Conservation (phyloP, 2,329 filamentous ascomycete species). For the Botryotinia narcissicola region DNA sequence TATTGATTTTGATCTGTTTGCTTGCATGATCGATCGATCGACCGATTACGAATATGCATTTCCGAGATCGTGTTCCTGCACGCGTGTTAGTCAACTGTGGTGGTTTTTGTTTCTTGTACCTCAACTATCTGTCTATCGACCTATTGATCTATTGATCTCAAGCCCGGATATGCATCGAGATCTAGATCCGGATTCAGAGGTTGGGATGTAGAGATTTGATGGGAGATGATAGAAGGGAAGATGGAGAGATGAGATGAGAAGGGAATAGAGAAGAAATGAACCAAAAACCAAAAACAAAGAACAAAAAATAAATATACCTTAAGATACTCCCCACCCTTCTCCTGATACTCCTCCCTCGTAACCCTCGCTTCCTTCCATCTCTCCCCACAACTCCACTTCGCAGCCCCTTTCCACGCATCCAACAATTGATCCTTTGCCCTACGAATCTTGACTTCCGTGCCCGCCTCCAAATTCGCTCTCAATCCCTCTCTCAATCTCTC, state of each 20-base stretch:
- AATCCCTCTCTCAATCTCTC: conserved; percentile 74
- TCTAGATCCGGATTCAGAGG: background rate
- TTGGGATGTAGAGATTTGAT: background rate
- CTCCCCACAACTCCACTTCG: conserved; percentile 68
- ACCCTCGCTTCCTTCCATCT: conserved; percentile 65
- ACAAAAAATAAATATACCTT: conserved; percentile 53
- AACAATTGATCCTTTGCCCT: conserved; percentile 72
- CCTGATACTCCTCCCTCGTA: conserved; percentile 77
- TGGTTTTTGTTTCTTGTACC: background rate
- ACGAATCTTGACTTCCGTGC: conserved; percentile 42
- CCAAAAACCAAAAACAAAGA: background rate
- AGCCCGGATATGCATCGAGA: background rate
- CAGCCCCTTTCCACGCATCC: conserved; percentile 93
- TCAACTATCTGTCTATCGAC: background rate
- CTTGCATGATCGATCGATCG: too few relatives aligned
- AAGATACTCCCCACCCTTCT: conserved; percentile 92
- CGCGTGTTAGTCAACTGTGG: conserved; percentile 9
- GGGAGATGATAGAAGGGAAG: background rate
- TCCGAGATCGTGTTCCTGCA: conserved; percentile 64
- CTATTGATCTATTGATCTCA: too few relatives aligned
- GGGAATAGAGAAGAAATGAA: background rate
- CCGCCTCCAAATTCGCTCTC: conserved; percentile 67
- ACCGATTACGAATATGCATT: conserved; percentile 50
- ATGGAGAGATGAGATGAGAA: background rate
- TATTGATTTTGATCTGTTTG: background rate